phyloP scores from a whole-genome alignment of 805 yeast genomes.

The Barnettozyma siamensis region DNA sequence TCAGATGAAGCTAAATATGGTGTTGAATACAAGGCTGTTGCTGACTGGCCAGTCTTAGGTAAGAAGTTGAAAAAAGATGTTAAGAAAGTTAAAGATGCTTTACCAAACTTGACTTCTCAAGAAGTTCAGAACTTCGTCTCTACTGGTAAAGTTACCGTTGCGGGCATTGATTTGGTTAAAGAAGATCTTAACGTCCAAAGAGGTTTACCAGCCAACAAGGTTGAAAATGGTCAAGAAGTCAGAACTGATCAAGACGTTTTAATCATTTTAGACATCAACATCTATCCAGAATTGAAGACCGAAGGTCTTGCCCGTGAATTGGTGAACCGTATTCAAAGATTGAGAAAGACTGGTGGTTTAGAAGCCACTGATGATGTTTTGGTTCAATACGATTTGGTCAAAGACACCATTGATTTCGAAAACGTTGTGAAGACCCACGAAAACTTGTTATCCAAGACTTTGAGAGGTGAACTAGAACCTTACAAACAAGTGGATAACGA shows the following conservation, averaged over 20 bases:
- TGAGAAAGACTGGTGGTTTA: slow-evolving; percentile 93
- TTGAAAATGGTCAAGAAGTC: slow-evolving; percentile 70
- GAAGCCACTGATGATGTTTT: slow-evolving; percentile 92
- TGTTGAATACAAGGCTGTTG: slow-evolving; percentile 89
- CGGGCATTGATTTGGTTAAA: slow-evolving; percentile 77
- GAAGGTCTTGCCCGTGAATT: slow-evolving; percentile 97
- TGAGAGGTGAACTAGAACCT: slow-evolving; percentile 49
- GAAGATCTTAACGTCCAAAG: slow-evolving; percentile 91
- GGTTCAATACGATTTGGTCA: slow-evolving; percentile 68
- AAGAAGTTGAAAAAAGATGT: slow-evolving; percentile 94
- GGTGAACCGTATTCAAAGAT: slow-evolving; percentile 93
- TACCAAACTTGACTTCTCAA: slow-evolving; percentile 74
- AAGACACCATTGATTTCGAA: slow-evolving; percentile 59
- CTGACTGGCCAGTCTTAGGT: slow-evolving; percentile 99
- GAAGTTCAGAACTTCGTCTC: slow-evolving; percentile 73
- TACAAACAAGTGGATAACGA: slow-evolving; percentile 38
- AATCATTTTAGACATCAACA: slow-evolving; percentile 79
- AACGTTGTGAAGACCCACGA: slow-evolving; percentile 57
- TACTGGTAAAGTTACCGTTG: slow-evolving; percentile 74
- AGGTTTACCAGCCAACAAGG: slow-evolving; percentile 69
- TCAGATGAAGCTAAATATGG: slow-evolving; percentile 88
- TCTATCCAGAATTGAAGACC: slow-evolving; percentile 81
- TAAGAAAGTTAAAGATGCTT: slow-evolving; percentile 88
- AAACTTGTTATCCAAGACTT: slow-evolving; percentile 68
- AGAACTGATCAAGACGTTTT: slow-evolving; percentile 88